Conservation (phyloP, 352 stramenopile genomes). For the Hyaloperonospora arabidopsidis region DNA sequence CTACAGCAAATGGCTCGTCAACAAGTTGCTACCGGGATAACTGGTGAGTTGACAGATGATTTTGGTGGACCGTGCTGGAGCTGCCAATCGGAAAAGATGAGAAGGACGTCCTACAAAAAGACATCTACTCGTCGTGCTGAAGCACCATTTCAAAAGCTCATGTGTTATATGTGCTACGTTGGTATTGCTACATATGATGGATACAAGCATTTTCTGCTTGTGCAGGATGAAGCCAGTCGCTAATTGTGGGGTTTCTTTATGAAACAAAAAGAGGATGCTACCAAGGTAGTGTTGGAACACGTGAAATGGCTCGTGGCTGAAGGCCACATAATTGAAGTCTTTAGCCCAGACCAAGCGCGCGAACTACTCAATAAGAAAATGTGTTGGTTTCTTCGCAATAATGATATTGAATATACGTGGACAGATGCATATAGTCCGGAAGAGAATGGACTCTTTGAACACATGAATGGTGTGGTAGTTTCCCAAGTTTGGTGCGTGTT, state of each 20-base stretch:
- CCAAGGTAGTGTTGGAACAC: not conserved
- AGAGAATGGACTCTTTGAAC: constrained; percentile 7
- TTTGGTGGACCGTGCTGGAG: too few relatives aligned
- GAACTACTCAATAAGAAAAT: constrained; percentile 1
- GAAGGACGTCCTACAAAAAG: too few relatives aligned
- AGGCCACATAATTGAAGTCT: constrained; percentile 1
- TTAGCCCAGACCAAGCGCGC: constrained; percentile 7
- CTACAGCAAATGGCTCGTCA: too few relatives aligned
- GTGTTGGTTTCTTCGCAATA: not conserved
- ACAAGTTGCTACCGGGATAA: too few relatives aligned
- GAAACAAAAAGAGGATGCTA: not conserved
- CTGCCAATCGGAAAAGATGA: too few relatives aligned
- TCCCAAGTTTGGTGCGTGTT: constrained; percentile 4
- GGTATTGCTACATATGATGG: not conserved
- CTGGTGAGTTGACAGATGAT: too few relatives aligned
- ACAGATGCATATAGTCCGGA: constrained; percentile 5
- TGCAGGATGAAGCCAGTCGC: constrained; percentile 2
- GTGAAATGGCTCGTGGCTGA: not conserved
- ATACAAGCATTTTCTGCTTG: constrained; percentile 3
- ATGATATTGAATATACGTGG: constrained; percentile 3
- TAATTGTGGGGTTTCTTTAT: constrained; percentile 1
- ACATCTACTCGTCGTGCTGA: too few relatives aligned
- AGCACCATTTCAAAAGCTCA: too few relatives aligned
- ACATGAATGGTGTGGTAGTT: constrained; percentile 7
- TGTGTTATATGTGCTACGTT: constrained; percentile 3